A percentile compares a stretch with the other conserved stretches of the same genome.
These are phyloP conservation scores for Candida insectorum DNA, from an alignment of 805 yeast species.

Conservation along the genomic window DNA sequence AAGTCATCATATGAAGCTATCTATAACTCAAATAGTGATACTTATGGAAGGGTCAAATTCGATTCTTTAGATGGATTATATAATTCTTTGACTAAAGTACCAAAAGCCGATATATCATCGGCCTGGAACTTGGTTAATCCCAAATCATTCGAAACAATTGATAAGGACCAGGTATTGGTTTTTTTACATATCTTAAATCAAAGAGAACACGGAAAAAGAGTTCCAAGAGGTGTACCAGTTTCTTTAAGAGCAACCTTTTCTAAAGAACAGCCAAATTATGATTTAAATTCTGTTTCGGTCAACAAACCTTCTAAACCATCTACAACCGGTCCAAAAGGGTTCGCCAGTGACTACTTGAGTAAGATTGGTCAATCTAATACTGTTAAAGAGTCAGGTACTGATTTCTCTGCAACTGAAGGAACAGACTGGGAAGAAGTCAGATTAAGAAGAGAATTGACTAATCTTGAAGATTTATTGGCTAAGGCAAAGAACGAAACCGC, in stretches of 20 bases:
- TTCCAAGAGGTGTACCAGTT: slow-evolving; percentile 94
- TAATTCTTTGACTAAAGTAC: slow-evolving; percentile 64
- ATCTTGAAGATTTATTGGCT: slow-evolving; percentile 63
- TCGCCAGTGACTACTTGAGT: slow-evolving; percentile 54
- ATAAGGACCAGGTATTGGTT: slow-evolving; percentile 87
- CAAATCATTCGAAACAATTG: slow-evolving; percentile 79
- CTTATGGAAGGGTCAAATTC: slow-evolving; percentile 75
- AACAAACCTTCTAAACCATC: slow-evolving; percentile 20
- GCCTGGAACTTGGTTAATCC: slow-evolving; percentile 98
- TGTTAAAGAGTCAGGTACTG: slow-evolving; percentile 51
- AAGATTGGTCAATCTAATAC: slow-evolving; percentile 52
- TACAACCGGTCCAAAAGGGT: slow-evolving; percentile 24
- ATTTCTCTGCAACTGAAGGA: slow-evolving; percentile 68
- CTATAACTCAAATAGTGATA: slow-evolving; percentile 70
- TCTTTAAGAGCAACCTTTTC: slow-evolving; percentile 87
- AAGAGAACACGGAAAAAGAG: slow-evolving; percentile 75
- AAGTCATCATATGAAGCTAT: slow-evolving; percentile 73
- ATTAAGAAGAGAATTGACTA: slow-evolving; percentile 71
- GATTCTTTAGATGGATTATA: slow-evolving; percentile 69
- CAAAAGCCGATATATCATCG: slow-evolving; percentile 77
- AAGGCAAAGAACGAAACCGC: slow-evolving; percentile 38
- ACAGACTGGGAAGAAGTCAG: slow-evolving; percentile 93
- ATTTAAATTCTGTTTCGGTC: slow-evolving; percentile 38
- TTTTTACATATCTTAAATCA: slow-evolving; percentile 90
- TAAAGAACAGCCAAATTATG: slow-evolving; percentile 76